Evolutionary conservation across 345 rosid genomes (phyloP).

Genomic region (Xanthoceras sorbifolium): DNA sequence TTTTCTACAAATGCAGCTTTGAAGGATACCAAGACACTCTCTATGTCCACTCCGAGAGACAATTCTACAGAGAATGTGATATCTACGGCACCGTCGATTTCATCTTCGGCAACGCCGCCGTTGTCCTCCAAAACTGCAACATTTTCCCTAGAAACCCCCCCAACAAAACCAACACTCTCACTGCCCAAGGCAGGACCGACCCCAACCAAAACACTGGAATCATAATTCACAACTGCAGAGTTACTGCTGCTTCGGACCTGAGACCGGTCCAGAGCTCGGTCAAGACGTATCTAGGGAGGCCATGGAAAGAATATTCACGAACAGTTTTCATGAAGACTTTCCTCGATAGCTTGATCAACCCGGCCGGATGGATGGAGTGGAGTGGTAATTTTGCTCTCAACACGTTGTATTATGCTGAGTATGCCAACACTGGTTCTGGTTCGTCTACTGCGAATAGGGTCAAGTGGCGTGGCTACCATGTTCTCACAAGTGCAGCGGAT

Average conservation of each 20-base stretch:
- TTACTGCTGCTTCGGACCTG: slow-evolving; percentile 46
- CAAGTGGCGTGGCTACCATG: slow-evolving; percentile 45
- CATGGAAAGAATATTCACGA: slow-evolving; percentile 50
- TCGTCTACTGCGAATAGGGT: slow-evolving; percentile 46
- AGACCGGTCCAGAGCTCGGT: slow-evolving; percentile 45
- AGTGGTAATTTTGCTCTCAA: slow-evolving; percentile 44
- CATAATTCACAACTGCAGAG: slow-evolving; percentile 49
- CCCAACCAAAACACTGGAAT: slow-evolving; percentile 64
- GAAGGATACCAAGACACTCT: slow-evolving; percentile 69
- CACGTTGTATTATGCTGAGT: slow-evolving; percentile 58
- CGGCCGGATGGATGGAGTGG: slow-evolving; percentile 62
- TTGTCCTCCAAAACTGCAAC: slow-evolving; percentile 51
- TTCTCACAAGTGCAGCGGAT: slow-evolving; percentile 38
- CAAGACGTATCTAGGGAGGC: slow-evolving; percentile 49
- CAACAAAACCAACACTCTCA: slow-evolving; percentile 41
- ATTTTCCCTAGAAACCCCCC: slow-evolving; percentile 47
- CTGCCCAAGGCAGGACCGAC: slow-evolving; percentile 54
- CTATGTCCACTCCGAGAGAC: slow-evolving; percentile 54
- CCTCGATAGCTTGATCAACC: slow-evolving; percentile 46
- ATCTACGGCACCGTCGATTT: slow-evolving; percentile 61
- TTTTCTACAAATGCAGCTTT: slow-evolving; percentile 54
- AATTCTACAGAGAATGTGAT: slow-evolving; percentile 61
- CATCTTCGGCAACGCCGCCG: slow-evolving; percentile 63
- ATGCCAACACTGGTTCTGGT: slow-evolving; percentile 43
- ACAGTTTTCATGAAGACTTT: slow-evolving; percentile 42